phyloP scores from a whole-genome alignment of 2,329 filamentous ascomycete species.

The Pseudohalonectria lignicola region DNA sequence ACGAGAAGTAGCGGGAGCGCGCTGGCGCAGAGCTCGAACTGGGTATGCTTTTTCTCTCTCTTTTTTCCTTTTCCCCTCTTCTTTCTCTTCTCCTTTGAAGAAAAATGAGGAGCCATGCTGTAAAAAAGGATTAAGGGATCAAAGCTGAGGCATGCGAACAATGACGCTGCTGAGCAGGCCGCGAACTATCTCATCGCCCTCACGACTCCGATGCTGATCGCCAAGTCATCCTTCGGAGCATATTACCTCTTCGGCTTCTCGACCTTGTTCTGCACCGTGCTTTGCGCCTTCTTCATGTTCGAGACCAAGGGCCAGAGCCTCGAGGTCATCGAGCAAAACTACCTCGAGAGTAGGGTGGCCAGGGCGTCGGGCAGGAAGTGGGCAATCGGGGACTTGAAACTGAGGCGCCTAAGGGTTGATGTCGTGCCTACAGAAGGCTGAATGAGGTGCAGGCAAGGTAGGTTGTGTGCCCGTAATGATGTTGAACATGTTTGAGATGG shows the following conservation, averaged over 20 bases:
- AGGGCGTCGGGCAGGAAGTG: not conserved
- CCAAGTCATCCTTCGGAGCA: slow-evolving; percentile 25
- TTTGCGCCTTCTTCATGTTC: slow-evolving; percentile 26
- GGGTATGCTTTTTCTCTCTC: slow-evolving; percentile 17
- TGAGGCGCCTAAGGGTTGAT: not conserved
- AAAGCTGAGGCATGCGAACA: too few species aligned
- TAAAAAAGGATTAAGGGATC: too few species aligned
- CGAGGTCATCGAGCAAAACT: slow-evolving; percentile 24
- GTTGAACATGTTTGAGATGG: too few species aligned
- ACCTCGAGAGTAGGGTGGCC: slow-evolving; percentile 1
- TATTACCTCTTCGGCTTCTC: slow-evolving; percentile 34
- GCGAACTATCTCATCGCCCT: slow-evolving; percentile 34
- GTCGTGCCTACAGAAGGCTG: not conserved
- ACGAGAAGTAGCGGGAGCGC: slow-evolving; percentile 43
- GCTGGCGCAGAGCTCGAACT: slow-evolving; percentile 42
- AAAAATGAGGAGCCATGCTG: too few species aligned
- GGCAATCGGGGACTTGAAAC: not conserved
- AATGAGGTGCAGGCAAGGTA: too few species aligned
- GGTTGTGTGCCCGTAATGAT: too few species aligned
- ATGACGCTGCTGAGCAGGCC: slow-evolving; percentile 18
- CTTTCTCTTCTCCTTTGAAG: not conserved
- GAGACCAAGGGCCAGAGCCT: slow-evolving; percentile 30
- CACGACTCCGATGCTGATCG: slow-evolving; percentile 27
- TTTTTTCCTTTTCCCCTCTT: too few species aligned
- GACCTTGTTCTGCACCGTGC: slow-evolving; percentile 22